Conservation (phyloP, 108 stramenopile genomes). For the Phaeodactylum tricornutum region DNA sequence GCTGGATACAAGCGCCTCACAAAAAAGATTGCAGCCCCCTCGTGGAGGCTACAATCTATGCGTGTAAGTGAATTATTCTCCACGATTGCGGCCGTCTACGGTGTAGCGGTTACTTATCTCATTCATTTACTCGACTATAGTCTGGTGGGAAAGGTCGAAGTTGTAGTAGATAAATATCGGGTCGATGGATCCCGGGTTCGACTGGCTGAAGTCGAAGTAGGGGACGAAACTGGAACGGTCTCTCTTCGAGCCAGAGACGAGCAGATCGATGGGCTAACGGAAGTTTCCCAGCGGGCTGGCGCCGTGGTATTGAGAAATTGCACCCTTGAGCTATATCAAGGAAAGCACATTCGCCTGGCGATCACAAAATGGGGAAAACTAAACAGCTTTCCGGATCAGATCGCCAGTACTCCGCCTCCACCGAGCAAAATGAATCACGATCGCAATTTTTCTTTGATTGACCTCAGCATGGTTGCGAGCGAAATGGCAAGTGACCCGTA, state of each 20-base stretch:
- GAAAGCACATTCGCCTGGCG: slow-evolving; percentile 63
- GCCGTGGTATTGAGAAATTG: slow-evolving; percentile 74
- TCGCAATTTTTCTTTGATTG: slow-evolving; percentile 58
- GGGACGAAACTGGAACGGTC: slow-evolving; percentile 67
- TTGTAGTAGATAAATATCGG: slow-evolving; percentile 72
- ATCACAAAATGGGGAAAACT: slow-evolving; percentile 87
- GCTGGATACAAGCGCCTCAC: slow-evolving; percentile 14
- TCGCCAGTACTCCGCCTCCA: slow-evolving; percentile 70
- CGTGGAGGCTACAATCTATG: slow-evolving; percentile 77
- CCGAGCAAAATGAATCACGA: slow-evolving; percentile 59
- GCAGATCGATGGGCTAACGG: slow-evolving; percentile 63
- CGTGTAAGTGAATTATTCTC: slow-evolving; percentile 38
- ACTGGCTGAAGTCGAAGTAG: slow-evolving; percentile 74
- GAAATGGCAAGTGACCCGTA: slow-evolving; percentile 17
- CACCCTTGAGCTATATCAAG: slow-evolving; percentile 71
- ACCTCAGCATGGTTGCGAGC: slow-evolving; percentile 52
- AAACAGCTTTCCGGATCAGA: slow-evolving; percentile 55
- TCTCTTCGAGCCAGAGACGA: slow-evolving; percentile 76
- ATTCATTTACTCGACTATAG: slow-evolving; percentile 12
- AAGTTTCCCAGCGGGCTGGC: slow-evolving; percentile 37
- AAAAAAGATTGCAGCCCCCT: slow-evolving; percentile 64
- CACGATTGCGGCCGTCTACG: neutral
- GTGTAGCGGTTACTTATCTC: neutral
- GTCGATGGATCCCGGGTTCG: slow-evolving; percentile 72
- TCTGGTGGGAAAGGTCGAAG: slow-evolving; percentile 61